Percentiles rank a stretch among this genome's conserved stretches.
Evolutionary conservation across 140 eudicot species (phyloP).

Genomic region (Cichorium intybus): DNA sequence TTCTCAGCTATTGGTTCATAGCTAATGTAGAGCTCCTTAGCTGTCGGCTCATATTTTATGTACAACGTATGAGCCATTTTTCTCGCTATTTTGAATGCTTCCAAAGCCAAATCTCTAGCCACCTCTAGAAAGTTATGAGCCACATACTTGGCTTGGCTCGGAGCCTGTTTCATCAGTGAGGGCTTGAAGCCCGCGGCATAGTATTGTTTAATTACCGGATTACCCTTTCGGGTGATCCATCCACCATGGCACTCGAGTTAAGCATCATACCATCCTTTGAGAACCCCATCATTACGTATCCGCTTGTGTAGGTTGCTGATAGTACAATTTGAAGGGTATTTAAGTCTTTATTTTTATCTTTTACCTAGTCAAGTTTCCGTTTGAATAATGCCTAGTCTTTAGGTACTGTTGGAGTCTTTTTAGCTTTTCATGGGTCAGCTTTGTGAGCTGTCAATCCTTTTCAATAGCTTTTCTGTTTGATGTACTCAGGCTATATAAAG

Average conservation of each 20-base stretch:
- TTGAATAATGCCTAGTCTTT: no score
- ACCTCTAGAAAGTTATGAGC: conserved; percentile 55
- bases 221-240: conserved; percentile 70
- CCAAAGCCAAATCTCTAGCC: conserved; percentile 47
- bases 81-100: conserved; percentile 34
- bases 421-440: no score
- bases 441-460: no score
- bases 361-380: no score
- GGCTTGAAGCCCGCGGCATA: conserved; percentile 65
- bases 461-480: no score
- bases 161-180: conserved; percentile 35
- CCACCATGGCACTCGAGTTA: conserved; percentile 95
- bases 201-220: conserved; percentile 67
- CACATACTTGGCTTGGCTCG: conserved; percentile 35
- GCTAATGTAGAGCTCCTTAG: conserved; percentile 53
- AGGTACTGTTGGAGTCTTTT: no score
- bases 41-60: conserved; percentile 58
- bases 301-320: conserved; percentile 78
- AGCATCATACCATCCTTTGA: conserved; percentile 88
- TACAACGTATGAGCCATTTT: conserved; percentile 37
- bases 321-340: no score
- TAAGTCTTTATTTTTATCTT: no score
- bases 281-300: conserved; percentile 92
- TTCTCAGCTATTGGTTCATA: conserved; percentile 83
- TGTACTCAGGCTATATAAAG: no score